Conservation (phyloP, 208 protist genomes). For the Acanthamoeba sp. region DNA sequence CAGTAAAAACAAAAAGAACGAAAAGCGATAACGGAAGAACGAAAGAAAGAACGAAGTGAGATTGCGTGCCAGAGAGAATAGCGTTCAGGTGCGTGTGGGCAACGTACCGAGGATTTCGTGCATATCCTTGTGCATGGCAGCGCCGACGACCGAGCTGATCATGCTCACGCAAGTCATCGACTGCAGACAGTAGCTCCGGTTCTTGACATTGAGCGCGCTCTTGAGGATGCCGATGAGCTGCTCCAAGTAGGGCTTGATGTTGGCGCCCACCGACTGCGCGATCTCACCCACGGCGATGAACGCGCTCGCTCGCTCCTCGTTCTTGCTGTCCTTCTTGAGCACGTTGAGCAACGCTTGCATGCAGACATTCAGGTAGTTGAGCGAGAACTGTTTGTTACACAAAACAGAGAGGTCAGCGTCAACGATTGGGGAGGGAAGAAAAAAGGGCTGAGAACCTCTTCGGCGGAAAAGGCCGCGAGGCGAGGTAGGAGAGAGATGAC, state of each 20-base stretch:
- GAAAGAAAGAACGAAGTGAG: too few species aligned
- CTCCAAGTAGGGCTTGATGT: constrained; percentile 84
- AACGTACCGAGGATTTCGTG: constrained; percentile 50
- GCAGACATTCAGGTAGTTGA: constrained; percentile 72
- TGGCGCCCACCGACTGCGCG: constrained; percentile 77
- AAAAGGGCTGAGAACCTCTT: constrained; percentile 68
- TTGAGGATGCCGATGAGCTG: constrained; percentile 77
- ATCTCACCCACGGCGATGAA: constrained; percentile 87
- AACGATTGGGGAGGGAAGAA: neutral
- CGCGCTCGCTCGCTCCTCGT: constrained; percentile 76
- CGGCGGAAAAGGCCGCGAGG: constrained; percentile 83
- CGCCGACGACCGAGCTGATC: constrained; percentile 83
- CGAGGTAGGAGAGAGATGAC: constrained; percentile 84
- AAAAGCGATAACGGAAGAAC: neutral
- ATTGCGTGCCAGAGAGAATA: neutral
- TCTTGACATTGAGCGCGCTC: constrained; percentile 66
- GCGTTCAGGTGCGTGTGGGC: neutral
- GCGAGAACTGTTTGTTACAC: neutral
- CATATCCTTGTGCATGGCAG: constrained; percentile 73
- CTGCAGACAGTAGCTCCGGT: constrained; percentile 77
- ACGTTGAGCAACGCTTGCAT: constrained; percentile 59
- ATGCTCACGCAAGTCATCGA: constrained; percentile 86
- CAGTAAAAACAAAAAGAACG: neutral
- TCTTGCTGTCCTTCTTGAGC: constrained; percentile 32
- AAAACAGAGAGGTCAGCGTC: neutral